These are phyloP conservation scores for Cyberlindnera meyerae DNA, from an alignment of 805 yeast species.

Conservation along the genomic window DNA sequence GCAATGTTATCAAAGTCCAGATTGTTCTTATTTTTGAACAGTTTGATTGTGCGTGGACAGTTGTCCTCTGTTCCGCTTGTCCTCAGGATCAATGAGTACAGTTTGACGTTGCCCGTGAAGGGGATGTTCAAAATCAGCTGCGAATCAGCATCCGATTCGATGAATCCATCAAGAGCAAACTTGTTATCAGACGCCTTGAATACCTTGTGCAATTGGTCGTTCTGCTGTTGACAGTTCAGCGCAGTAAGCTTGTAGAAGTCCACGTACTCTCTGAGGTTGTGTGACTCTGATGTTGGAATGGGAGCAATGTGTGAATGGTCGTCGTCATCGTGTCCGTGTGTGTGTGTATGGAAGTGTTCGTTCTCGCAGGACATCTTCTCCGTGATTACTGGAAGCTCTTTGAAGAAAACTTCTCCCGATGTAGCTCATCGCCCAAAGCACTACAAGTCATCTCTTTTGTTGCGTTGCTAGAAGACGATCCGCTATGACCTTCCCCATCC, in stretches of 20 bases:
- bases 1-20: conserved; percentile 69
- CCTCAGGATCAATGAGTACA: conserved; percentile 69
- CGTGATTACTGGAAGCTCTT: too few species aligned
- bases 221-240: conserved; percentile 53
- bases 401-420: too few species aligned
- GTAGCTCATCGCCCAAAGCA: too few species aligned
- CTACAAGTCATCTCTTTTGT: too few species aligned
- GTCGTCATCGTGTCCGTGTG: conserved; percentile 18
- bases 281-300: conserved; percentile 63
- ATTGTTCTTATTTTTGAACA: conserved; percentile 65
- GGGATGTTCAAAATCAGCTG: conserved; percentile 78
- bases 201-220: conserved; percentile 37
- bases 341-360: conserved; percentile 23
- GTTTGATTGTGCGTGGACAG: conserved; percentile 65
- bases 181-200: conserved; percentile 50
- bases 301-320: conserved; percentile 44
- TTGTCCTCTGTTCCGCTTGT: conserved; percentile 50
- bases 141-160: conserved; percentile 73
- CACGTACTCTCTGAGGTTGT: conserved; percentile 59
- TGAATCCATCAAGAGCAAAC: conserved; percentile 40
- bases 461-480: too few species aligned
- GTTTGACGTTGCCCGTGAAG: conserved; percentile 67
- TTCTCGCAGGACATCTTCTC: conserved; percentile 33
- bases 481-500: background rate
- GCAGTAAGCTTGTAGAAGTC: conserved; percentile 57